phyloP scores from a whole-genome alignment of 345 rosid genomes.

The Sisymbrium irio region DNA sequence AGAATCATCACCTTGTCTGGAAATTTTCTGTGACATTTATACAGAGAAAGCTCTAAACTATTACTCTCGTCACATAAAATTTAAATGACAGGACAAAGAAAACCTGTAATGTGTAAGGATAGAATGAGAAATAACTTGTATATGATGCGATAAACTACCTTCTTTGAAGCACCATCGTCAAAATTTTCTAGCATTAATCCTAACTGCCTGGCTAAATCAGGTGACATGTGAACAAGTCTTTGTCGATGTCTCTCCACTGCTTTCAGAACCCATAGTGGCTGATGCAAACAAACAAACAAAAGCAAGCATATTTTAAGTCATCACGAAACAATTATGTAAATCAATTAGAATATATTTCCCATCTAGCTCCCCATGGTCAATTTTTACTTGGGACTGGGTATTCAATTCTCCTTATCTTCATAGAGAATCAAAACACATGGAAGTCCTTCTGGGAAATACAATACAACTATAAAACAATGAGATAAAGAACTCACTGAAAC shows the following conservation, averaged over 20 bases:
- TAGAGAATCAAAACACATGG: neutral
- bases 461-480: neutral
- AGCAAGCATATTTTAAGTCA: conserved; percentile 5
- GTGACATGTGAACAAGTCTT: conserved; percentile 80
- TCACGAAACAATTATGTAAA: neutral
- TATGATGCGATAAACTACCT: conserved; percentile 40
- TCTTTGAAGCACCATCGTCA: conserved; percentile 39
- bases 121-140: neutral
- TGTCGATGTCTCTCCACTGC: conserved; percentile 62
- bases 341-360: neutral
- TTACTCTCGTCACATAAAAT: neutral
- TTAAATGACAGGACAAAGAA: neutral
- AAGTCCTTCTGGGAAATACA: neutral
- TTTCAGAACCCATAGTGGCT: conserved; percentile 91
- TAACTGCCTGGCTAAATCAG: conserved; percentile 86
- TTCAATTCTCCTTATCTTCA: too few species aligned
- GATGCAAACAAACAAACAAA: conserved; percentile 22
- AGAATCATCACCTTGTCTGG: conserved; percentile 24
- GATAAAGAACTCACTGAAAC: conserved; percentile 69
- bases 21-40: conserved; percentile 41
- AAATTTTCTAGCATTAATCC: conserved; percentile 59
- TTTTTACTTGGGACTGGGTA: too few species aligned
- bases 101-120: neutral
- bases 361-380: too few species aligned
- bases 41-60: neutral